Percentiles rank a stretch among this genome's conserved stretches.
These are phyloP conservation scores for Penicillium arizonense DNA, from an alignment of 495 filamentous ascomycete genomes.

Conservation along the genomic window DNA sequence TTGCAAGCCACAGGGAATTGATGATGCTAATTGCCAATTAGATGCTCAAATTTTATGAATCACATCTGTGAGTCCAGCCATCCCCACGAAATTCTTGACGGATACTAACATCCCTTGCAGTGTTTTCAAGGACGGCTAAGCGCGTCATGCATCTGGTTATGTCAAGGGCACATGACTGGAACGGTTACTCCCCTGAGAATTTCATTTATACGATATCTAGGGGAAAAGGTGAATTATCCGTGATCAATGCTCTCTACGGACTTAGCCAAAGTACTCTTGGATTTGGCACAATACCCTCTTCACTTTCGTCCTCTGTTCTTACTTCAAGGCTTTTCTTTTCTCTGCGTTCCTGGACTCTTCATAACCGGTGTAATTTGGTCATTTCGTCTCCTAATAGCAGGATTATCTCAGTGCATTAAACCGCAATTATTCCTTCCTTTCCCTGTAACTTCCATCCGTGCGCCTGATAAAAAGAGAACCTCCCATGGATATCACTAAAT, in stretches of 20 bases:
- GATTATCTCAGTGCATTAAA: constrained; percentile 2
- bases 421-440: not conserved
- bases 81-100: not conserved
- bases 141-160: not conserved
- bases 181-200: not conserved
- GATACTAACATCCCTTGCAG: constrained; percentile 26
- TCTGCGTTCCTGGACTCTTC: not conserved
- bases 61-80: constrained; percentile 37
- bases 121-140: constrained; percentile 37
- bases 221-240: no score
- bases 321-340: not conserved
- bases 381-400: not conserved
- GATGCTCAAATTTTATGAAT: constrained; percentile 50
- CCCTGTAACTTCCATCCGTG: not conserved
- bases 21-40: constrained; percentile 19
- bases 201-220: no score
- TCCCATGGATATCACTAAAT: constrained; percentile 13
- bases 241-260: no score
- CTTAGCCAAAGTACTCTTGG: not conserved
- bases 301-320: not conserved
- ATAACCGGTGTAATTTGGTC: constrained; percentile 1
- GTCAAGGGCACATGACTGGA: not conserved
- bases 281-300: not conserved
- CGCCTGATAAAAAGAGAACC: constrained; percentile 3
- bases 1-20: no score